A percentile compares a stretch with the other conserved stretches of the same genome.
phyloP scores from a whole-genome alignment of 495 filamentous ascomycete genomes.

The Bryoglossum gracile region DNA sequence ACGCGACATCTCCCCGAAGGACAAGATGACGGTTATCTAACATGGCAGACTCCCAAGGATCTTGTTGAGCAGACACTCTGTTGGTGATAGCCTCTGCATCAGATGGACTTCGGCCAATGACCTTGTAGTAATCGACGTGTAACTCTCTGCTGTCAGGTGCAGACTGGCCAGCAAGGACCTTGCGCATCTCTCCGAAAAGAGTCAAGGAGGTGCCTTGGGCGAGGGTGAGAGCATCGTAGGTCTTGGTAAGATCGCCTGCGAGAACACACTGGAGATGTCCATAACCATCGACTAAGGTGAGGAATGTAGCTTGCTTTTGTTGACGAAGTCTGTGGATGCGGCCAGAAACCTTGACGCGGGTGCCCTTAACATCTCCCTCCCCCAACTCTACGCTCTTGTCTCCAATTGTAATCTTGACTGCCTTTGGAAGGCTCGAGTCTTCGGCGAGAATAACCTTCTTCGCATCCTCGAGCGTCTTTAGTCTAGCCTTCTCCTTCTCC shows the following conservation, averaged over 20 bases:
- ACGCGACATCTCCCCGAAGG: conserved; percentile 80
- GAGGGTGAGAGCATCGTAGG: conserved; percentile 83
- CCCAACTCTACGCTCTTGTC: conserved; percentile 64
- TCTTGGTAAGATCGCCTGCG: conserved; percentile 76
- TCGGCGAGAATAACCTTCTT: conserved; percentile 77
- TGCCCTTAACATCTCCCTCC: conserved; percentile 54
- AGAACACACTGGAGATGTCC: conserved; percentile 86
- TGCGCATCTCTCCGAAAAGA: conserved; percentile 81
- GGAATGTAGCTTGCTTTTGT: conserved; percentile 84
- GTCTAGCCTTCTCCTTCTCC: conserved; percentile 60
- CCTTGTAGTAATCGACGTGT: conserved; percentile 86
- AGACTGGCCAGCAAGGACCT: conserved; percentile 68
- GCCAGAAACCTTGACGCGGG: conserved; percentile 75
- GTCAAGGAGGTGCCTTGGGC: conserved; percentile 85
- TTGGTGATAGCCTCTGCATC: conserved; percentile 94
- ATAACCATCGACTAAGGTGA: conserved; percentile 83
- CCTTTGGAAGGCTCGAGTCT: conserved; percentile 70
- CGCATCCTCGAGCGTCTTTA: conserved; percentile 67
- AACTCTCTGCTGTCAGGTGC: conserved; percentile 87
- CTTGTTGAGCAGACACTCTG: conserved; percentile 69
- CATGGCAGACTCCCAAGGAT: conserved; percentile 63
- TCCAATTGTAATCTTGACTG: conserved; percentile 66
- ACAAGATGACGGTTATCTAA: conserved; percentile 90
- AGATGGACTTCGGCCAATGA: conserved; percentile 76
- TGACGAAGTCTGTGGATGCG: conserved; percentile 76